Evolutionary conservation across 164 flowering plant genomes (phyloP).

Genomic region (Annona cherimola): DNA sequence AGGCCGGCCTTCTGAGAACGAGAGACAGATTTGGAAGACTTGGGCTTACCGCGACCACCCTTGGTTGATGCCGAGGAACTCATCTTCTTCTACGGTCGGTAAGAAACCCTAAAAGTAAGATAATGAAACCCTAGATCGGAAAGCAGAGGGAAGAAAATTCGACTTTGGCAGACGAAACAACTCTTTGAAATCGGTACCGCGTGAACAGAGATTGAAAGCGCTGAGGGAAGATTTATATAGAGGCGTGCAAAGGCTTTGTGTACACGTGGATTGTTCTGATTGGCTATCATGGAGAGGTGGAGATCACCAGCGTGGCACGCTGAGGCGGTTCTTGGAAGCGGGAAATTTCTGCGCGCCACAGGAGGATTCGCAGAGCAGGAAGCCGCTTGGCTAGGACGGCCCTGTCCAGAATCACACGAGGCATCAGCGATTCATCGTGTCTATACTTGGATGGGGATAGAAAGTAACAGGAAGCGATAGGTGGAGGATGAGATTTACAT

Average conservation of each 20-base stretch:
- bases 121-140: neutral
- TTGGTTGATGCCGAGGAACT: conserved; percentile 28
- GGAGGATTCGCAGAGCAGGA: too few species aligned
- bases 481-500: too few species aligned
- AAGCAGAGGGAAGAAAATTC: neutral
- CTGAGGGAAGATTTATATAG: neutral
- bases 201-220: neutral
- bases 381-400: too few species aligned
- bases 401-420: too few species aligned
- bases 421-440: too few species aligned
- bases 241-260: neutral
- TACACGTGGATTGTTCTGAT: neutral
- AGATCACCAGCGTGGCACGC: neutral
- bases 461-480: too few species aligned
- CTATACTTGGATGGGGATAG: too few species aligned
- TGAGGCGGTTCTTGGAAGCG: too few species aligned
- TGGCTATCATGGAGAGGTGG: neutral
- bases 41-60: conserved; percentile 53
- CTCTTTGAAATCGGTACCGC: neutral
- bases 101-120: neutral
- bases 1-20: conserved; percentile 53
- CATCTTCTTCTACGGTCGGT: conserved; percentile 13
- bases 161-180: neutral
- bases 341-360: too few species aligned
- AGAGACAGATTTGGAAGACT: conserved; percentile 44